phyloP scores from a whole-genome alignment of 441 rosid genomes.

The Brassica hybrid region DNA sequence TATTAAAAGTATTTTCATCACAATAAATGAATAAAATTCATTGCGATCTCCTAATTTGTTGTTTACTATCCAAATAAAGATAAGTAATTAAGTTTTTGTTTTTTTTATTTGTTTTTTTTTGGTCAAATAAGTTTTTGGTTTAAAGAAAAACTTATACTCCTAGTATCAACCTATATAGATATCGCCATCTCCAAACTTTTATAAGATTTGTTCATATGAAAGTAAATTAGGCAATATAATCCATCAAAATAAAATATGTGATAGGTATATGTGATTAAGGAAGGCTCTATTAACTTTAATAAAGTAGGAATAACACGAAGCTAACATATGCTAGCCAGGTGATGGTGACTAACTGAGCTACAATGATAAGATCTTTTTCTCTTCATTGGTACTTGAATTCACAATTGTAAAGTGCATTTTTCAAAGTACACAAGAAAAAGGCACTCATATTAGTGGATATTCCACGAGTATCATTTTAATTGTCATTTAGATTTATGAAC shows the following conservation, averaged over 20 bases:
- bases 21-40: background rate
- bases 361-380: constrained; percentile 22
- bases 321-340: constrained; percentile 27
- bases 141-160: background rate
- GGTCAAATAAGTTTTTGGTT: too few species aligned
- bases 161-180: background rate
- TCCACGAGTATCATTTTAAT: too few species aligned
- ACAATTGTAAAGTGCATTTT: constrained; percentile 42
- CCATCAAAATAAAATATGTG: background rate
- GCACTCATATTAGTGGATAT: constrained; percentile 24
- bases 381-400: constrained; percentile 42
- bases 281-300: constrained; percentile 27
- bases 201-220: background rate
- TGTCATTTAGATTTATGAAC: too few species aligned
- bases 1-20: background rate
- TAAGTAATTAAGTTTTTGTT: too few species aligned
- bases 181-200: constrained; percentile 9
- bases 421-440: constrained; percentile 23
- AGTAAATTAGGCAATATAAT: background rate
- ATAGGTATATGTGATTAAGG: too few species aligned
- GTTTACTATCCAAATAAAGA: background rate
- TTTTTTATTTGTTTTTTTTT: too few species aligned
- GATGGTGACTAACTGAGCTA: constrained; percentile 45
- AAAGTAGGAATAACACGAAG: too few species aligned
- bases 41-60: background rate